Evolutionary conservation across 192 early-diverging fungal species (phyloP).

Genomic region (Irineochytrium annulatum): DNA sequence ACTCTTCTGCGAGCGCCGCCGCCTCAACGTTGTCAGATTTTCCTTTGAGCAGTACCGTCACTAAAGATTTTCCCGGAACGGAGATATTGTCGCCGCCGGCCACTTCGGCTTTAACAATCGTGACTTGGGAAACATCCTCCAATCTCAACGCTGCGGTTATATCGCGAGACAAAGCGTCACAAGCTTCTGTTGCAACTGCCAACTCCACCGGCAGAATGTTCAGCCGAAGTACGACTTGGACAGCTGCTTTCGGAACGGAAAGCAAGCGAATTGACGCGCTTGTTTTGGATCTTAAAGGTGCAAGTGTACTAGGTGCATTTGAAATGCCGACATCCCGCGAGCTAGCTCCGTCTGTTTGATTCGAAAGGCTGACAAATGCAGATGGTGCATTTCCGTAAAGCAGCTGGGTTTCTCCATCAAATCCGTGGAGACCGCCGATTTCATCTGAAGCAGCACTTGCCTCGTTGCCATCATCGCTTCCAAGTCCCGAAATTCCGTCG

Average conservation of each 20-base stretch:
- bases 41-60: too few relatives aligned
- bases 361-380: too few relatives aligned
- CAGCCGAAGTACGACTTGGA: conserved; percentile 19
- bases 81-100: conserved; percentile 12
- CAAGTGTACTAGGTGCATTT: neutral
- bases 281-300: neutral
- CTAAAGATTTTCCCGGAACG: conserved; percentile 11
- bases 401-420: too few relatives aligned
- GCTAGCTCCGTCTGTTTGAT: conserved; percentile 16
- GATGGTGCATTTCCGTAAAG: too few relatives aligned
- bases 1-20: conserved; percentile 37
- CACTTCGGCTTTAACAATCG: conserved; percentile 19
- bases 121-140: neutral
- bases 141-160: conserved; percentile 5
- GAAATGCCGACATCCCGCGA: conserved; percentile 7
- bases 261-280: conserved; percentile 16
- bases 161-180: conserved; percentile 17
- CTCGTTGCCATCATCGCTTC: conserved; percentile 6
- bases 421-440: too few relatives aligned
- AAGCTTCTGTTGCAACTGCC: too few relatives aligned
- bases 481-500: conserved; percentile 9
- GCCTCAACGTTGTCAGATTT: too few relatives aligned
- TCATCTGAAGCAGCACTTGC: conserved; percentile 11
- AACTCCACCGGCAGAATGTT: too few relatives aligned
- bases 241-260: conserved; percentile 6